Percentiles rank a stretch among this genome's conserved stretches.
Conservation (phyloP, 805 yeast genomes). For the Metschnikowia rubicola region DNA sequence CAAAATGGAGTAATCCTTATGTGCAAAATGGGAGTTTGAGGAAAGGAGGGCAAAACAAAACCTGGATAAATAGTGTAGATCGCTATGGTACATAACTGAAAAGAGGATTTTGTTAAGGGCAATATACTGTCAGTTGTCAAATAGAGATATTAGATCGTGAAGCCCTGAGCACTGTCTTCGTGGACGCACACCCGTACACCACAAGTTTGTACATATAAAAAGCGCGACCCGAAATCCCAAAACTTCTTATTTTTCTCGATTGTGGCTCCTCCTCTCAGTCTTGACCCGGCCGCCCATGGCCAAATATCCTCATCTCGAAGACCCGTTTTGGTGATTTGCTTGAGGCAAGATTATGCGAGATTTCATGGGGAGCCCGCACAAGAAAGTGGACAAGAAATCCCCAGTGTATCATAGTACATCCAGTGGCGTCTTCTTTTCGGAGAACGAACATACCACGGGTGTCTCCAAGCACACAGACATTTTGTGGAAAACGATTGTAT, state of each 20-base stretch:
- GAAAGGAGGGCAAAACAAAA: too few relatives aligned
- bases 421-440: constrained; percentile 19
- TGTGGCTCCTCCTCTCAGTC: constrained; percentile 11
- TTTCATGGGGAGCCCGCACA: constrained; percentile 29
- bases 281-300: constrained; percentile 16
- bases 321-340: constrained; percentile 43
- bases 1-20: constrained; percentile 11
- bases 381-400: constrained; percentile 19
- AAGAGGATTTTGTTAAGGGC: neutral
- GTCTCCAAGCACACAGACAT: constrained; percentile 51
- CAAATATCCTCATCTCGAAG: constrained; percentile 30
- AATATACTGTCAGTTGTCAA: too few relatives aligned
- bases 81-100: neutral
- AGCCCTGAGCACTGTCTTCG: neutral
- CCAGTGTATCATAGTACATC: constrained; percentile 50
- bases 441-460: constrained; percentile 34
- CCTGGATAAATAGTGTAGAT: neutral
- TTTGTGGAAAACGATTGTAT: neutral
- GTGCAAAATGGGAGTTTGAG: neutral
- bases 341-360: constrained; percentile 32
- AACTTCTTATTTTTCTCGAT: neutral
- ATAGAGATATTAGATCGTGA: too few relatives aligned
- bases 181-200: constrained; percentile 7
- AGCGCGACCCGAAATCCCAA: neutral
- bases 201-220: neutral